Evolutionary conservation across 1,284 basidiomycete species (phyloP).

Genomic region (Leccinum solheimii): DNA sequence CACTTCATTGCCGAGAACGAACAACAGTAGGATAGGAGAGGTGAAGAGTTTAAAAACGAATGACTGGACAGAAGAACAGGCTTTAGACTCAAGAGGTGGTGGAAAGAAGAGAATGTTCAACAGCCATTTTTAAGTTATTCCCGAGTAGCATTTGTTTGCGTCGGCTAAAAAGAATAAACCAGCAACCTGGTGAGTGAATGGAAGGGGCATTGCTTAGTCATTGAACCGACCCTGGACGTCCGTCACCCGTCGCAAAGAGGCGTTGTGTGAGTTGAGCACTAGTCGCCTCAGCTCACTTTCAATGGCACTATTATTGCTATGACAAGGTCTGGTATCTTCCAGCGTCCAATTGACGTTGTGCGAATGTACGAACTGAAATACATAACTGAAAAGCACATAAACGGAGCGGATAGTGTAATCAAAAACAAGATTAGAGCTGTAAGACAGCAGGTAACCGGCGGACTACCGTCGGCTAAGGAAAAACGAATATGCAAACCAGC

Average conservation of each 20-base stretch:
- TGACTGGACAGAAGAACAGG: constrained; percentile 23
- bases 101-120: neutral
- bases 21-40: neutral
- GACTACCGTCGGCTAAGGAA: constrained; percentile 9
- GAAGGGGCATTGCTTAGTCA: neutral
- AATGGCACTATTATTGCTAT: neutral
- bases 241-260: neutral
- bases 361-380: constrained; percentile 34
- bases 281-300: neutral
- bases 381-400: constrained; percentile 43
- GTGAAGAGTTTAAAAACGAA: constrained; percentile 25
- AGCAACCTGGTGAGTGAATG: neutral
- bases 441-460: constrained; percentile 18
- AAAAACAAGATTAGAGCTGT: constrained; percentile 34
- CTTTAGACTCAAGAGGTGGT: constrained; percentile 10
- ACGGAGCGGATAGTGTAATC: constrained; percentile 38
- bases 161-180: constrained; percentile 22
- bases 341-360: constrained; percentile 27
- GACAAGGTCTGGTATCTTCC: constrained; percentile 18
- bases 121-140: neutral
- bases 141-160: constrained; percentile 8
- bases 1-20: constrained; percentile 22
- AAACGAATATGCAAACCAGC: constrained; percentile 15
- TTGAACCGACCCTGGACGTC: neutral
- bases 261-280: neutral